Evolutionary conservation across 352 stramenopile species (phyloP), one percentile per base, ranked within the genome.

Genomic region (Plasmopara viticola): DNA sequence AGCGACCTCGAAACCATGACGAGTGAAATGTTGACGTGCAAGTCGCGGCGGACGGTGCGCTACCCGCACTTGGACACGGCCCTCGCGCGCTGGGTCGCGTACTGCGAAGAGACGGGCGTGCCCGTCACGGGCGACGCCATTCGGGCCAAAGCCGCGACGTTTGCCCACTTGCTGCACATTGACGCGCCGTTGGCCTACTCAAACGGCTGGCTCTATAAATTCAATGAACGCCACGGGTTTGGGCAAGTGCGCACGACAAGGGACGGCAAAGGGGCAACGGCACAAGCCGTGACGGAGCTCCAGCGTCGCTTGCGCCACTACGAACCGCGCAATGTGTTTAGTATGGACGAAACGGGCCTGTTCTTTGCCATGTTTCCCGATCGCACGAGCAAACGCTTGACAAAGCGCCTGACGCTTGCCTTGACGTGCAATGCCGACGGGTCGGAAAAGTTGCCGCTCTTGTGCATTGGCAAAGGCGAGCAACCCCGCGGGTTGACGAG

Each of bases 381-480:
- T 46, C 50, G 49, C 18, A 53, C 38, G 7, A 35, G 53, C 0
- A 56, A 62, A 30, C 20, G 63, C 18, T 48, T 30, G 18, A 70
- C 66, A n/a, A 64, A 64, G 15, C 46, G 66, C 1, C 28, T 78
- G 18, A 70, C 52, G 2, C 52, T 73, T 45, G 46, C 29, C 4
- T 62, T 62, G 17, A 20, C 45, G 5, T 64, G 60, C 28, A 80
- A 74, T 48, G 61, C 56, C 2, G 59, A 72, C 29, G 66, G 64
- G 8, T 74, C 58, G 4, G 59, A 74, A 35, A 70, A 65, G 25
- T 20, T 74, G 6, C 64, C 50, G 0, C 44, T 47, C 2, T 38
- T 74, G 25, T 68, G 74, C 39, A 66, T 74, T 37, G 67, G 64
- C 15, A 70, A 65, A n/a, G 35, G 64, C 2, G 59, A 64, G 45